Conservation (phyloP, 768 basidiomycete species). For the Suillus ampliporus region DNA sequence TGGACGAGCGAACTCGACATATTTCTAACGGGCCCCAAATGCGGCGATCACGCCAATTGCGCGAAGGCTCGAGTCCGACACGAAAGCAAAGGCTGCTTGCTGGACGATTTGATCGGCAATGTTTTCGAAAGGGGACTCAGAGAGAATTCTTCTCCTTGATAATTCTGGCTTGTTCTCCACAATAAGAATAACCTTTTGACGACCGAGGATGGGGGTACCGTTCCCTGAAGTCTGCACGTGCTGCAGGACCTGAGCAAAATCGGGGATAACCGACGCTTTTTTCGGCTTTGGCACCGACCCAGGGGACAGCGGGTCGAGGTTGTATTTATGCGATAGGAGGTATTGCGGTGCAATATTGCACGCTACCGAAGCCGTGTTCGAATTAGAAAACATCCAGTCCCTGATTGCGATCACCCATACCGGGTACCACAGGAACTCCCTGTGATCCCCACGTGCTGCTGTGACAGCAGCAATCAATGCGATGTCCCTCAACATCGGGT, state of each 20-base stretch:
- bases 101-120: no score
- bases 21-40: not conserved
- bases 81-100: no score
- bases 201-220: slow-evolving; percentile 57
- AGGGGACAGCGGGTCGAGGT: not conserved
- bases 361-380: not conserved
- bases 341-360: not conserved
- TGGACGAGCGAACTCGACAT: not conserved
- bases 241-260: not conserved
- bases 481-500: not conserved
- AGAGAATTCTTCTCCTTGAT: no score
- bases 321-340: not conserved
- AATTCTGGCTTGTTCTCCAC: not conserved
- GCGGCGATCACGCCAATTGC: not conserved
- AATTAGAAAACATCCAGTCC: not conserved
- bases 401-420: not conserved
- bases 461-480: not conserved
- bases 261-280: not conserved
- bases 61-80: not conserved
- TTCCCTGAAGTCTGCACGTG: slow-evolving; percentile 52
- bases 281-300: not conserved
- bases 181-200: not conserved
- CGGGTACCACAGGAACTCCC: not conserved
- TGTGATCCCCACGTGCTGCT: not conserved
- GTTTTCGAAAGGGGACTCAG: no score